Conservation (phyloP, 164 flowering plant genomes). For the Stephania cephalantha region DNA sequence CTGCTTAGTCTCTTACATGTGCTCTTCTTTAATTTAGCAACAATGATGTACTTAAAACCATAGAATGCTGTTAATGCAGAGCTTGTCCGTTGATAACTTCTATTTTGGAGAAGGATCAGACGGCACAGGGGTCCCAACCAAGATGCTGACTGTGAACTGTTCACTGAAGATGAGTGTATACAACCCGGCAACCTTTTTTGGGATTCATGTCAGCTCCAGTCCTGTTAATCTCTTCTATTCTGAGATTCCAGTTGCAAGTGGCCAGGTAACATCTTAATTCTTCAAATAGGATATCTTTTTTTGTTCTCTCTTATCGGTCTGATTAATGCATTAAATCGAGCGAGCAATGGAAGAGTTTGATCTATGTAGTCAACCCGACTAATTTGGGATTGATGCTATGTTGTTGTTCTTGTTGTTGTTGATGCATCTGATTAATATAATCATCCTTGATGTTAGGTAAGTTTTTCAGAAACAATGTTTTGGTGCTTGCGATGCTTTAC, state of each 20-base stretch:
- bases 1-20: not conserved
- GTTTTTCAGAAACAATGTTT: not conserved
- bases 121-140: slow-evolving; percentile 78
- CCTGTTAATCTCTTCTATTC: slow-evolving; percentile 64
- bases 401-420: not conserved
- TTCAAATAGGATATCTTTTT: no score
- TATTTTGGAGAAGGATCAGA: slow-evolving; percentile 70
- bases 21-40: not conserved
- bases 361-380: no score
- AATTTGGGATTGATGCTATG: not conserved
- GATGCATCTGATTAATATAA: not conserved
- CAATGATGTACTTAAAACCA: not conserved
- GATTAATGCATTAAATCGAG: no score
- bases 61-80: slow-evolving; percentile 38
- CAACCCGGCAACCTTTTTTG: slow-evolving; percentile 83
- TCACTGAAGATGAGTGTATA: slow-evolving; percentile 61
- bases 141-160: slow-evolving; percentile 67
- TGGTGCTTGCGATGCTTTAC: not conserved
- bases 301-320: no score
- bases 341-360: no score
- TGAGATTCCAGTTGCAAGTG: slow-evolving; percentile 70
- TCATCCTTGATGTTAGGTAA: not conserved
- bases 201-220: slow-evolving; percentile 80
- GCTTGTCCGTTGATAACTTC: slow-evolving; percentile 54
- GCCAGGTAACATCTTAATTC: slow-evolving; percentile 43